Evolutionary conservation across 805 yeast genomes (phyloP), one percentile per base, ranked within the genome.

Genomic region (Candida hispaniensis): DNA sequence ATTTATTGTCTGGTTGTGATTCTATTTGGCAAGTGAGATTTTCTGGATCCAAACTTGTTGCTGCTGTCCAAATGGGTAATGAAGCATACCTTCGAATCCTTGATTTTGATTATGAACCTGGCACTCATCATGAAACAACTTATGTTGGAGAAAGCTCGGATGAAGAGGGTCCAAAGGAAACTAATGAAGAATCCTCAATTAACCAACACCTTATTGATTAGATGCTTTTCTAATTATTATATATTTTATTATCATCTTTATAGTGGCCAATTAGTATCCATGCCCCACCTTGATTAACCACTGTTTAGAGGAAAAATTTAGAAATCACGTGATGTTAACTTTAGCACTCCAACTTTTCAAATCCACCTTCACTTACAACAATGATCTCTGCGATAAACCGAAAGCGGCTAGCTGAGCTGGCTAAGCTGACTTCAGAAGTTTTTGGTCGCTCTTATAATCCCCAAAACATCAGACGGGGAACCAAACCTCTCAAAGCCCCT

Each of bases 11-110:
- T 3, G 86, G 79, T 51, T 75, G 77, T 15, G 93, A 91, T 7
- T 78, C 81, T 22, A 83, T 88, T 20, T 91, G 98, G 98, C 94
- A 91, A 46, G 95, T 88, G 2, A 71, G 79, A 48, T 82, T 85
- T 49, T 93, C 83, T 50, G 72, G 75, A 44, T 70, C 79, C 41
- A 67, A 85, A 34, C 79, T 96, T 51, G 81, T 88, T 22, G 88
- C 93, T 13, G 97, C 98, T 0, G 91, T 86, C 7, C 93, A 83
- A 53, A 66, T 73, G 38, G 70, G 70, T 7, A 67, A 66, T 43
- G 66, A 65, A 39, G 82, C 95, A 3, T 78, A 63, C 51, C 74
- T 91, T 41, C 96, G 86, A 55, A 75, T 91, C 17, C 59, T 85
- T 30, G 94, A 85, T 52, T 88, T 82, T 58, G 77, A 80, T 30